Evolutionary conservation across 345 rosid species (phyloP), one percentile per base, ranked within the genome.

Genomic region (Gossypium sturtianum): DNA sequence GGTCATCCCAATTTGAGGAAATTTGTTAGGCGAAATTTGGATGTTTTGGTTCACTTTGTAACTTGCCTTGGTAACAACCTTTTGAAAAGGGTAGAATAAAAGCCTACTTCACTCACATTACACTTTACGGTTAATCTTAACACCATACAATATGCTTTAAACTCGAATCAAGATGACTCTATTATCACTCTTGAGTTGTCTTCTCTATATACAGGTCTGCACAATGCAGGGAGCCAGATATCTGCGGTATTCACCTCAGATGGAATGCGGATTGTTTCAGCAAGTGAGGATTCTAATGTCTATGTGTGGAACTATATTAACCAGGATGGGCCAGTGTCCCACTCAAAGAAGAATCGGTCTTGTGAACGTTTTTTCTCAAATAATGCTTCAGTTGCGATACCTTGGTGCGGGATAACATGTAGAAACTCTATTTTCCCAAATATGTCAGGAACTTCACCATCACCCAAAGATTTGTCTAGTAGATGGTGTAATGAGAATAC

Each of bases 281-380:
- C 86, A 9, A 79, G 86, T 52, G 86, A 82, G 73, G 84, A 82
- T 77, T 86, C 87, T 34, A 78, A 75, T 66, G 74, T 84, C 27
- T 77, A 84, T 38, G 13, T 84, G 27, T 86, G 89, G 89, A 82
- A 83, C 71, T 56, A 71, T 52, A 25, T 17, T 47, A 74, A 38
- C 64, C 83, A 62, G 76, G 77, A 74, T 23, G 74, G 71, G 34
- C 56, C 80, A 7, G 69, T 61, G 38, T 69, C 73, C 61, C 80
- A 19, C 23, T 20, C 73, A 25, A 86, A 80, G 77, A 80, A 41
- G 61, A 78, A 45, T 20, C 51, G 78, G 76, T 77, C 83, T 53
- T 82, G 68, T 54, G 87, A 86, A 61, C 76, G 49, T n/a, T 84
- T 86, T 77, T 73, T 73, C 71, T 79, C 86, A 6, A 73, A 80